Conservation (phyloP, 192 early-diverging fungal species). For the Globomyces pollinis-pini region DNA sequence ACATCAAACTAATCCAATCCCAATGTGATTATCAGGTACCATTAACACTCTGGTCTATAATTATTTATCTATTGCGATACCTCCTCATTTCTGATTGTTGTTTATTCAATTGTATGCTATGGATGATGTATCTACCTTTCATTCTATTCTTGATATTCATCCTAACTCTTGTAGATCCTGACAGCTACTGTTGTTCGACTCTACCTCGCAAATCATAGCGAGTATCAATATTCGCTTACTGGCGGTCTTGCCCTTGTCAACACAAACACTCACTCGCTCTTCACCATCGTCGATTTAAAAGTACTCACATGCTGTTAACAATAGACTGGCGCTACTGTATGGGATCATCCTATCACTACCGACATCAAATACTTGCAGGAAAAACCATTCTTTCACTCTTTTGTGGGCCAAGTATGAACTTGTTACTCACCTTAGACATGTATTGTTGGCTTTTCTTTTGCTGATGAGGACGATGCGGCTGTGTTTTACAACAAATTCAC, state of each 20-base stretch:
- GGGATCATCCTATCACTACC: not conserved
- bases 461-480: slow-evolving; percentile 41
- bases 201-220: slow-evolving; percentile 25
- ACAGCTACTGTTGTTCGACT: slow-evolving; percentile 35
- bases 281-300: slow-evolving; percentile 31
- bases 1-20: too few species aligned
- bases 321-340: slow-evolving; percentile 7
- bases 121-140: too few species aligned
- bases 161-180: too few species aligned
- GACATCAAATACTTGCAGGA: slow-evolving; percentile 39
- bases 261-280: too few species aligned
- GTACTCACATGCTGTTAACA: slow-evolving; percentile 13
- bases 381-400: slow-evolving; percentile 38
- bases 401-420: slow-evolving; percentile 29
- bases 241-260: slow-evolving; percentile 28
- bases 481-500: slow-evolving; percentile 22
- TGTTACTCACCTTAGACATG: slow-evolving; percentile 12
- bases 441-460: slow-evolving; percentile 41
- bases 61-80: too few species aligned
- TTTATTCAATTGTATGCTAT: too few species aligned
- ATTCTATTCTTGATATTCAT: too few species aligned
- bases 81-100: too few species aligned
- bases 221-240: slow-evolving; percentile 20
- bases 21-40: too few species aligned
- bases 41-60: too few species aligned